phyloP scores from a whole-genome alignment of 495 filamentous ascomycete genomes.

The Aspergillus ostianus region DNA sequence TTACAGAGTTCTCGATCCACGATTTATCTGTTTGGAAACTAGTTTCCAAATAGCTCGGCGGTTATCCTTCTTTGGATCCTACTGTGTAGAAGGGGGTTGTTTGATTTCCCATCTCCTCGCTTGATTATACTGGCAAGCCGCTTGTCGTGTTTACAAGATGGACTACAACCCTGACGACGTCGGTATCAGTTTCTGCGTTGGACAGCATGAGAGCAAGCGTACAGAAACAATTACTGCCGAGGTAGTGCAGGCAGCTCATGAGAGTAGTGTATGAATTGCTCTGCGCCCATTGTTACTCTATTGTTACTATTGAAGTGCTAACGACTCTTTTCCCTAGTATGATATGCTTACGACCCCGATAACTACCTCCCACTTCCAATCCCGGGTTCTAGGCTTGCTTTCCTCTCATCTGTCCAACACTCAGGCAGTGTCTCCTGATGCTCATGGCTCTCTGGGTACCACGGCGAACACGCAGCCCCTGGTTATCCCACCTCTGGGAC shows the following conservation, averaged over 20 bases:
- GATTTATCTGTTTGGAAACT: background rate
- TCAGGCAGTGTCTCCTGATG: slow-evolving; percentile 29
- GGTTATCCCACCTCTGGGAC: slow-evolving; percentile 66
- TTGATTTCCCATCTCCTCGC: background rate
- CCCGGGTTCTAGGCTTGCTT: slow-evolving; percentile 64
- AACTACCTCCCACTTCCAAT: slow-evolving; percentile 79
- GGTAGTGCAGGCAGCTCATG: slow-evolving; percentile 66
- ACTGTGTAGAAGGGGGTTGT: background rate
- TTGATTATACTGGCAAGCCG: slow-evolving; percentile 9
- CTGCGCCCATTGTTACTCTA: background rate
- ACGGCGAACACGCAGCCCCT: slow-evolving; percentile 45
- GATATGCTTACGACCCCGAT: slow-evolving; percentile 88
- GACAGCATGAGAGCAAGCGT: slow-evolving; percentile 76
- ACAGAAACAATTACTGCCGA: slow-evolving; percentile 57
- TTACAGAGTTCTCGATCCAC: background rate
- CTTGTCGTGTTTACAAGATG: slow-evolving; percentile 31
- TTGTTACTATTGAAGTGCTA: slow-evolving; percentile 8
- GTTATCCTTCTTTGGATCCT: background rate
- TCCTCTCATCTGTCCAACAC: slow-evolving; percentile 53
- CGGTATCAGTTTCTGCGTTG: slow-evolving; percentile 69
- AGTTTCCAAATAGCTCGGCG: background rate
- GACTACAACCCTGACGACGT: slow-evolving; percentile 53
- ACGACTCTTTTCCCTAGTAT: slow-evolving; percentile 58
- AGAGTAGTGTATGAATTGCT: slow-evolving; percentile 42
- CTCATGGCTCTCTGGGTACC: slow-evolving; percentile 34